Base-by-base conservation (phyloP, 331 rosid species). In the Ulmus americana region DNA sequence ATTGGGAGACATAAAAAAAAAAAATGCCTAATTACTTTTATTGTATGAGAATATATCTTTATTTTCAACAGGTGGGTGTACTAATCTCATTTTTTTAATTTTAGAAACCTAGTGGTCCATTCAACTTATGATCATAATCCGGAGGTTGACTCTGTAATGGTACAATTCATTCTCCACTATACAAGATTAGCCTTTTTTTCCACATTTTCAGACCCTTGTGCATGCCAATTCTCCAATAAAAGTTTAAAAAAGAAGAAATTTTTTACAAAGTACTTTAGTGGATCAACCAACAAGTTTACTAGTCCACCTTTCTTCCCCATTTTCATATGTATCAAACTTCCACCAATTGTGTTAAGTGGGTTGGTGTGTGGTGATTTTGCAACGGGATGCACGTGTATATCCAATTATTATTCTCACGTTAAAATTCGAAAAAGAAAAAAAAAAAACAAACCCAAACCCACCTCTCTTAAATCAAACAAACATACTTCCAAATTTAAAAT, bases 321-420 rank as follows among this genome's bases (percentile, higher is more conserved):
- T 74, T 71, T 76, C 61, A 59, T 39, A 63, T 59, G 55, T 59
- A 56, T 47, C 68, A 79, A 74, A 74, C 42, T 72, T 28, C 61
- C 71, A 69, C 74, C 53, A 65, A 65, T 71, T 69, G 78, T 57
- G 82, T 80, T 74, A 69, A 80, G 75, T 79, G 73, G 69, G 69
- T 66, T 55, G 55, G 68, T 53, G 70, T 61, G 79, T 61, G 55
- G 12, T 16, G 28, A 60, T 64, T 64, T 59, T 73, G 72, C 28
- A 7, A 71, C 72, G 82, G 84, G 74, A 44, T 67, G 81, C 90
- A 85, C 84, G 85, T 72, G 90, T 69, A 74, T 85, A 74, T 85
- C 82, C 73, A 75, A 74, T 67, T 42, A 69, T 39, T 45, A 10
- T 65, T 77, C 64, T n/a, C 49, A 40, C 76, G 60, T 59, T 45